Evolutionary conservation across 1,139 yeast genomes (phyloP), one percentile per base, ranked within the genome.

Genomic region (Blastobotrys malaysiensis): DNA sequence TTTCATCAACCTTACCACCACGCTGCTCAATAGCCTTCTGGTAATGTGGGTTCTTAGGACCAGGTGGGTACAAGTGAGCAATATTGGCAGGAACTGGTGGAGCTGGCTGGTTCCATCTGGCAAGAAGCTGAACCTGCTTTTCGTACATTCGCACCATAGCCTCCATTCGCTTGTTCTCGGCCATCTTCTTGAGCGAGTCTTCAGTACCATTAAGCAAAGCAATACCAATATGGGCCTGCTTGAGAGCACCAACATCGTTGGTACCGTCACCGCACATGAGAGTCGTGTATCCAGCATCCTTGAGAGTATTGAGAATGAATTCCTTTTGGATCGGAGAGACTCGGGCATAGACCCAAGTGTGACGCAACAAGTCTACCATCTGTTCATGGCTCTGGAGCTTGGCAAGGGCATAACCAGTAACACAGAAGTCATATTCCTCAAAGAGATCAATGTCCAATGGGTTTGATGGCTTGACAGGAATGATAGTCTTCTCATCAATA

Each of bases 191-290:
- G 83, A 95, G 77, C 54, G 96, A 89, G 57, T 88, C 97, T 69
- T 88, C 97, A 55, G 99, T 90, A 75, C 98, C 99, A 67, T 95
- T 95, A 69, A 95, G 79, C 63, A 93, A 77, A 14, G 99, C 99
- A 68, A 93, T 91, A 76, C 99, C 99, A 68, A 93, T 86, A 67
- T 93, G 97, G 7, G 99, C 98, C 75, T 93, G 98, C 72, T 93
- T 95, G 73, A 93, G 81, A 53, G 99, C 99, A 72, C 99, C 99
- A 55, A 93, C 99, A 77, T 93, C 99, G 70, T 93, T 93, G 36
- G 99, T 93, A 74, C 99, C 99, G 74, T 93, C 99, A 77, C 99
- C 99, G 75, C 99, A 93, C 99, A 93, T 93, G 65, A 95, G 80
- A 36, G 99, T 93, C 66, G 82, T 86, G 73, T 91, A 93, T 36